Evolutionary conservation across 352 stramenopile genomes (phyloP).

Genomic region (Phytophthora pinifolia): DNA sequence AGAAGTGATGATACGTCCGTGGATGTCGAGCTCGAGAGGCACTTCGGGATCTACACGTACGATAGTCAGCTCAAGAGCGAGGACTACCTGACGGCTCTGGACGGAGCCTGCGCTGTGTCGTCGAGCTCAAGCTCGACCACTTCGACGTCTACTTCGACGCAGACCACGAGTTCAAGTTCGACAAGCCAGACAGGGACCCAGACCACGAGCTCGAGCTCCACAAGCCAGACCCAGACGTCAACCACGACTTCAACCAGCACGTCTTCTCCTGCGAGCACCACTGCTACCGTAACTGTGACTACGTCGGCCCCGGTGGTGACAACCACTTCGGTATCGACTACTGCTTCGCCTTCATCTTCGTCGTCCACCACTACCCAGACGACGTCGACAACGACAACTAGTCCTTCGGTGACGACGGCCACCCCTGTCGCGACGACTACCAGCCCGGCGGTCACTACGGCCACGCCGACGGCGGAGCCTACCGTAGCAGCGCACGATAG

Average conservation of each 20-base stretch:
- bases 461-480: background rate
- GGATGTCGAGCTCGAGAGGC: constrained; percentile 39
- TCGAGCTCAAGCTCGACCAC: constrained; percentile 20
- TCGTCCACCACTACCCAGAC: background rate
- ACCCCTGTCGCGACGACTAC: background rate
- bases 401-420: no score
- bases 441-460: background rate
- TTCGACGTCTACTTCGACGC: constrained; percentile 4
- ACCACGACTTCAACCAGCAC: constrained; percentile 1
- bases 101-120: constrained; percentile 15
- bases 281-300: background rate
- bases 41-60: constrained; percentile 62
- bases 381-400: no score
- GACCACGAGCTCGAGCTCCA: background rate
- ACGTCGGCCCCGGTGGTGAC: background rate
- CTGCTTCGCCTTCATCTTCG: background rate
- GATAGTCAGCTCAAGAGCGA: constrained; percentile 44
- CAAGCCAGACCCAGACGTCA: constrained; percentile 8
- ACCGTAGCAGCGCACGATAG: constrained; percentile 13
- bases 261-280: constrained; percentile 1
- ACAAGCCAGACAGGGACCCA: no score
- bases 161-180: background rate
- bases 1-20: constrained; percentile 45
- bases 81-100: constrained; percentile 25
- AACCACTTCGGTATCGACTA: background rate